These are phyloP conservation scores for Deinandra increscens DNA, from an alignment of 129 eudicot species.

Conservation along the genomic window DNA sequence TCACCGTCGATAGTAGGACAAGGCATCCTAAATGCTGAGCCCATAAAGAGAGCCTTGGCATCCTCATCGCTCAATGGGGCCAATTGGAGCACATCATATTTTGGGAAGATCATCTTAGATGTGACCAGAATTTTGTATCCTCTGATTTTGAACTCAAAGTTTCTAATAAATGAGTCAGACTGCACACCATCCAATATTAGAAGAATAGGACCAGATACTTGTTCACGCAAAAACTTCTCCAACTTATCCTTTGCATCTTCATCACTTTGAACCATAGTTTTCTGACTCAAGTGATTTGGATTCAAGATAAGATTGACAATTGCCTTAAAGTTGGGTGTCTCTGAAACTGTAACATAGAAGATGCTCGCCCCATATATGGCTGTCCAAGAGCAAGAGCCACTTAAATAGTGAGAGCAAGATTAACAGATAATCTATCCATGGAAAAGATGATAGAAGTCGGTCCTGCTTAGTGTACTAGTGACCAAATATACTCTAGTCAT, in stretches of 20 bases:
- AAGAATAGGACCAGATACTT: constrained; percentile 23
- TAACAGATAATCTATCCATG: no score
- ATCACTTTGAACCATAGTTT: background rate
- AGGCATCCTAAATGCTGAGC: constrained; percentile 2
- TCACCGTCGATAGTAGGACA: background rate
- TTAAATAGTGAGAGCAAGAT: no score
- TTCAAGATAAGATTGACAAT: constrained; percentile 24
- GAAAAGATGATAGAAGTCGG: no score
- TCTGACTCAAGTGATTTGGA: constrained; percentile 10
- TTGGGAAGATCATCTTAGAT: constrained; percentile 1
- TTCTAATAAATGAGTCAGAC: constrained; percentile 15
- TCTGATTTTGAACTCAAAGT: background rate
- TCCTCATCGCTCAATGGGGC: constrained; percentile 20
- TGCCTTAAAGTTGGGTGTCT: constrained; percentile 26
- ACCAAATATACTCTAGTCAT: no score
- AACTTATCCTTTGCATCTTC: constrained; percentile 29
- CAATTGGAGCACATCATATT: background rate
- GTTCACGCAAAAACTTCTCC: constrained; percentile 11
- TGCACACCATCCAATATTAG: constrained; percentile 35
- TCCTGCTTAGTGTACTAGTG: no score
- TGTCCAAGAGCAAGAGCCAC: no score
- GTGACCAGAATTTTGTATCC: constrained; percentile 25
- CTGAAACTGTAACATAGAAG: constrained; percentile 34
- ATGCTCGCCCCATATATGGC: constrained; percentile 21
- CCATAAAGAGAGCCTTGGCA: constrained; percentile 11